phyloP scores from a whole-genome alignment of 805 yeast genomes.

The Candida vaughaniae region DNA sequence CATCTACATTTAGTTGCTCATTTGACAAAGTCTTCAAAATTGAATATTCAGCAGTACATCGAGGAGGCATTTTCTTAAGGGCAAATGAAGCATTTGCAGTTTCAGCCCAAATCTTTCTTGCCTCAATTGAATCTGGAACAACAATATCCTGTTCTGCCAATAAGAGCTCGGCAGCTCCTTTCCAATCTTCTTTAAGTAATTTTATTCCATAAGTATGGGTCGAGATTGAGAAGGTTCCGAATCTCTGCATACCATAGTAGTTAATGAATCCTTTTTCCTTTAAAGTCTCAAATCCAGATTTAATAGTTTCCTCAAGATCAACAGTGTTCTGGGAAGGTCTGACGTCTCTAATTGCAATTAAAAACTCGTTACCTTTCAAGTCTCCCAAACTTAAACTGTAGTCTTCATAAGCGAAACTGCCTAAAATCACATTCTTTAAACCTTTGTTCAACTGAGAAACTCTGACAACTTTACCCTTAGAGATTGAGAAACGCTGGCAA shows the following conservation, averaged over 20 bases:
- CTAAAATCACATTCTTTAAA: conserved; percentile 73
- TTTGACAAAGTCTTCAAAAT: conserved; percentile 61
- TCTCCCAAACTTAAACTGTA: conserved; percentile 73
- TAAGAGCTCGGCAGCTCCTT: conserved; percentile 72
- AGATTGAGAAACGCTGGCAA: conserved; percentile 74
- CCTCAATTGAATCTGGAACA: conserved; percentile 77
- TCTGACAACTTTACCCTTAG: conserved; percentile 69
- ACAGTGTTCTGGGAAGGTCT: conserved; percentile 31
- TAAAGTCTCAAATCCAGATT: conserved; percentile 56
- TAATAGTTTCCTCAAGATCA: conserved; percentile 44
- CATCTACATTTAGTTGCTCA: conserved; percentile 44
- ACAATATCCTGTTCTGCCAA: conserved; percentile 84
- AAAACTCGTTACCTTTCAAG: conserved; percentile 83
- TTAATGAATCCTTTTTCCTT: conserved; percentile 78
- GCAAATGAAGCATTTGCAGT: conserved; percentile 67
- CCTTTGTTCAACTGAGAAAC: conserved; percentile 74
- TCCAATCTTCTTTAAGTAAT: conserved; percentile 73
- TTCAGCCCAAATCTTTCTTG: conserved; percentile 78
- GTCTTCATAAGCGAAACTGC: conserved; percentile 71
- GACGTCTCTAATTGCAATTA: conserved; percentile 80
- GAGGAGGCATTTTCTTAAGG: conserved; percentile 75
- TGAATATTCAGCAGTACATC: conserved; percentile 81
- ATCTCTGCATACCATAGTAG: conserved; percentile 97
- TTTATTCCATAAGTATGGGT: conserved; percentile 83
- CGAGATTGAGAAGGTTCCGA: conserved; percentile 92